A percentile compares a stretch with the other conserved stretches of the same genome.
These are phyloP conservation scores for Pleurotus giganteus DNA, from an alignment of 768 basidiomycete genomes.

Conservation along the genomic window DNA sequence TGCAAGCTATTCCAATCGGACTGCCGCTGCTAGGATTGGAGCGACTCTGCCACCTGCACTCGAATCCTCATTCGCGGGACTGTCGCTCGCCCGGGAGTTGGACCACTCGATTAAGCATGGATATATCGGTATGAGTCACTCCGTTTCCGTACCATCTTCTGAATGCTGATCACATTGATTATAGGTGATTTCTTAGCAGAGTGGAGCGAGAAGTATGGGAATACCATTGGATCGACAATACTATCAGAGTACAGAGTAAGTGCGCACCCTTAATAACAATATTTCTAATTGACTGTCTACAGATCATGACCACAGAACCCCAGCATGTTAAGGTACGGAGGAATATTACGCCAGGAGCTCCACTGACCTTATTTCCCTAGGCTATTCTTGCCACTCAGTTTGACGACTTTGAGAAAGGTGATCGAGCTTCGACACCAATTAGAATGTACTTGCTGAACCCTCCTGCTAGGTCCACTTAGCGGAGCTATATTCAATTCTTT, in stretches of 20 bases:
- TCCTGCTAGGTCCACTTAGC: neutral
- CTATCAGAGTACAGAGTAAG: slow-evolving; percentile 29
- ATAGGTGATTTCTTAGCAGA: slow-evolving; percentile 30
- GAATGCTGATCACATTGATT: neutral
- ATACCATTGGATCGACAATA: slow-evolving; percentile 22
- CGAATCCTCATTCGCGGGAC: slow-evolving; percentile 21
- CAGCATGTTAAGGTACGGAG: slow-evolving; percentile 41
- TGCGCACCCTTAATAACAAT: neutral
- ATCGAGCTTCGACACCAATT: neutral
- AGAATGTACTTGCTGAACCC: neutral
- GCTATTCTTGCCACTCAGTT: slow-evolving; percentile 47
- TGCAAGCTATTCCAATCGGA: too few species aligned
- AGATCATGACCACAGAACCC: slow-evolving; percentile 44
- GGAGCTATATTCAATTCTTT: slow-evolving; percentile 22
- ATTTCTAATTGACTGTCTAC: neutral
- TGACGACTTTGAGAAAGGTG: slow-evolving; percentile 45
- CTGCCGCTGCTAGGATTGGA: too few species aligned
- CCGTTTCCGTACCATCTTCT: neutral
- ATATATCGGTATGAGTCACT: slow-evolving; percentile 28
- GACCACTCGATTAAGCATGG: slow-evolving; percentile 23
- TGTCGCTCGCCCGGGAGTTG: slow-evolving; percentile 17
- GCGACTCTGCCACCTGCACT: too few species aligned
- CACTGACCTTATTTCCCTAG: slow-evolving; percentile 17
- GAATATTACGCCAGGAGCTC: neutral
- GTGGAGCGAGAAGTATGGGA: slow-evolving; percentile 19